phyloP scores from a whole-genome alignment of 495 filamentous ascomycete species.

The Penicillium nucicola region DNA sequence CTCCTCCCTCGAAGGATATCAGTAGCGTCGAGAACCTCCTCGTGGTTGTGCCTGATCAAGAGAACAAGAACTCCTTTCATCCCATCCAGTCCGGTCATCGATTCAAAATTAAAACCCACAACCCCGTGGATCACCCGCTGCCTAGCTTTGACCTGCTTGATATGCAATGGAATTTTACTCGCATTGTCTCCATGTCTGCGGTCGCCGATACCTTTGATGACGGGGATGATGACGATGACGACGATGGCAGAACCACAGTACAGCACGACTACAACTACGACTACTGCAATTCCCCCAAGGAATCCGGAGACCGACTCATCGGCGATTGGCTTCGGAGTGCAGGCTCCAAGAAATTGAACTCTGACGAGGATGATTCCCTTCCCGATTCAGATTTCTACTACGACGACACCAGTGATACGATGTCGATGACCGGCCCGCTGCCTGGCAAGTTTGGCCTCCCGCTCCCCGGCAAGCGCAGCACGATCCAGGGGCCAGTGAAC shows the following conservation, averaged over 20 bases:
- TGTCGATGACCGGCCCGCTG: neutral
- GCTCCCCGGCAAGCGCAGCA: neutral
- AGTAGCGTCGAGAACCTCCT: neutral
- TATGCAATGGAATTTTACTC: constrained; percentile 12
- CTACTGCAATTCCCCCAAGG: no score
- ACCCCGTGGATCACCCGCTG: constrained; percentile 7
- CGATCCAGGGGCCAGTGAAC: neutral
- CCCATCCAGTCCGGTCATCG: constrained; percentile 8
- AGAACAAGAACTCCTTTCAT: neutral
- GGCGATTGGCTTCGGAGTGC: no score
- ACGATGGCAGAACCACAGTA: neutral
- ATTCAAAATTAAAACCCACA: constrained; percentile 6
- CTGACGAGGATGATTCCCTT: neutral
- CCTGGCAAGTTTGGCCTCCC: neutral
- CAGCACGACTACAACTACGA: no score
- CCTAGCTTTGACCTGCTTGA: constrained; percentile 14
- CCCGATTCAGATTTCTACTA: neutral
- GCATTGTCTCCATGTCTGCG: constrained; percentile 7
- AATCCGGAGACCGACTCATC: no score
- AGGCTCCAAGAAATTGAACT: no score
- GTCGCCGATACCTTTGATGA: constrained; percentile 14
- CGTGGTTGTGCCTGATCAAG: neutral
- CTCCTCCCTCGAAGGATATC: neutral
- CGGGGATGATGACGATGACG: constrained; percentile 16
- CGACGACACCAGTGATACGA: neutral